These are phyloP conservation scores for Leccinum subgranulosum DNA, from an alignment of 768 basidiomycete genomes.

Conservation along the genomic window DNA sequence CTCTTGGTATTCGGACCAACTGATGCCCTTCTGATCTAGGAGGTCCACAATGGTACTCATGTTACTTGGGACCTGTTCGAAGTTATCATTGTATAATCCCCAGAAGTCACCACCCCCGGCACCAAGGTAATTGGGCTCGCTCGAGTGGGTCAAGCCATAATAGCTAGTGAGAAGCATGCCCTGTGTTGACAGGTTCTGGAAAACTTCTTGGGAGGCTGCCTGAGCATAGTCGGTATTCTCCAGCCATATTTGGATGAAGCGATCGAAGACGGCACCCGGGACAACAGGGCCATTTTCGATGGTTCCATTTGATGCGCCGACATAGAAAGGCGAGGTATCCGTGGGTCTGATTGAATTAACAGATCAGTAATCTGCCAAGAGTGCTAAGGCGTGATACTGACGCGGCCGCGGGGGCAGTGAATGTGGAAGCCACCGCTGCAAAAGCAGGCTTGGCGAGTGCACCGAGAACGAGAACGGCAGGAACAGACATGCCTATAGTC, in stretches of 20 bases:
- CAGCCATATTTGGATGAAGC: slow-evolving; percentile 52
- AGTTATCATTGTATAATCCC: slow-evolving; percentile 45
- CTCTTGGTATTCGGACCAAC: slow-evolving; percentile 62
- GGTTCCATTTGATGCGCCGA: slow-evolving; percentile 40
- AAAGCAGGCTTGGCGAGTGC: slow-evolving; percentile 11
- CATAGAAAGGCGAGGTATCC: slow-evolving; percentile 35
- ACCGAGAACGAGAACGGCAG: slow-evolving; percentile 11
- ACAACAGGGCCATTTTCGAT: slow-evolving; percentile 36
- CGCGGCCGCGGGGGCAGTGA: slow-evolving; percentile 22
- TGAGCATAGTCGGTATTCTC: slow-evolving; percentile 53
- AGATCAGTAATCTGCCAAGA: slow-evolving; percentile 1
- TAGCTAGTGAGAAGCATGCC: slow-evolving; percentile 48
- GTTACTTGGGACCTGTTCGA: slow-evolving; percentile 36
- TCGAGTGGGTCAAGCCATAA: slow-evolving; percentile 51
- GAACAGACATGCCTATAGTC: slow-evolving; percentile 6
- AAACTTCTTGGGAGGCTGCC: slow-evolving; percentile 25
- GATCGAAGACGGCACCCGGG: slow-evolving; percentile 40
- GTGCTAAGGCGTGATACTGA: slow-evolving; percentile 8
- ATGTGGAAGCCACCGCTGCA: slow-evolving; percentile 20
- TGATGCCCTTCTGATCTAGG: slow-evolving; percentile 52
- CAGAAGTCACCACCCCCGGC: slow-evolving; percentile 51
- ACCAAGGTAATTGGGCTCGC: slow-evolving; percentile 57
- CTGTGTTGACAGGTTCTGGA: slow-evolving; percentile 41
- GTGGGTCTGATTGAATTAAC: slow-evolving; percentile 13
- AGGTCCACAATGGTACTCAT: slow-evolving; percentile 59